phyloP scores from a whole-genome alignment of 108 stramenopile species.

The Skeletonema menzelii region DNA sequence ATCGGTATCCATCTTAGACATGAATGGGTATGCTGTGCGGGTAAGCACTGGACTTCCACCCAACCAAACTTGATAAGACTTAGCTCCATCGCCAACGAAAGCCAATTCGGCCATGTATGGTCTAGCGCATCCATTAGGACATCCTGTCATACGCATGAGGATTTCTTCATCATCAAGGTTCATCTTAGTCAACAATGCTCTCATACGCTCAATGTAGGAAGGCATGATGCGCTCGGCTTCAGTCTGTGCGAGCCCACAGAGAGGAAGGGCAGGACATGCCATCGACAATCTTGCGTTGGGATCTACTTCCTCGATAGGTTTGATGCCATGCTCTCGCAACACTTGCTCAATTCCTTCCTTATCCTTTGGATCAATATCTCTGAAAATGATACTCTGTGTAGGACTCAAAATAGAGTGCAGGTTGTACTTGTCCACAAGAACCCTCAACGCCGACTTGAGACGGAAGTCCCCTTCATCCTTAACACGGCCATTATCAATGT shows the following conservation, averaged over 20 bases:
- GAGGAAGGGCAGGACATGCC: constrained; percentile 97
- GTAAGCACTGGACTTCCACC: constrained; percentile 95
- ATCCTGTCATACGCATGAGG: constrained; percentile 97
- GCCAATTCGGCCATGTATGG: constrained; percentile 99
- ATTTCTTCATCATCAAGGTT: constrained; percentile 92
- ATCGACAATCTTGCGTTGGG: constrained; percentile 84
- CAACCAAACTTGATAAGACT: constrained; percentile 94
- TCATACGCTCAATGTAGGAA: constrained; percentile 82
- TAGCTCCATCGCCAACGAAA: constrained; percentile 96
- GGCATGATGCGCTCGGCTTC: constrained; percentile 97
- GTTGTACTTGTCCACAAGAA: constrained; percentile 88
- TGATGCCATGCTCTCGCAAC: constrained; percentile 84
- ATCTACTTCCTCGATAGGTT: constrained; percentile 89
- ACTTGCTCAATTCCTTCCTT: constrained; percentile 83
- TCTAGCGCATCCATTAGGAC: constrained; percentile 98
- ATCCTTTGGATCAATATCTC: constrained; percentile 90
- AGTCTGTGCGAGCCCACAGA: constrained; percentile 96
- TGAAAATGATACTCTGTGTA: constrained; percentile 92
- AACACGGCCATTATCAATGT: constrained; percentile 96
- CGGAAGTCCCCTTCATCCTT: constrained; percentile 90
- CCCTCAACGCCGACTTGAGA: constrained; percentile 89
- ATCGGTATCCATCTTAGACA: constrained; percentile 83
- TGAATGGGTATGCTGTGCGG: constrained; percentile 88
- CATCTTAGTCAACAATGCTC: constrained; percentile 79
- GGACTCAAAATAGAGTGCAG: constrained; percentile 91